Percentiles rank a stretch among this genome's conserved stretches.
Conservation (phyloP, 495 filamentous ascomycete genomes). For the Tuber microsphaerosporum region DNA sequence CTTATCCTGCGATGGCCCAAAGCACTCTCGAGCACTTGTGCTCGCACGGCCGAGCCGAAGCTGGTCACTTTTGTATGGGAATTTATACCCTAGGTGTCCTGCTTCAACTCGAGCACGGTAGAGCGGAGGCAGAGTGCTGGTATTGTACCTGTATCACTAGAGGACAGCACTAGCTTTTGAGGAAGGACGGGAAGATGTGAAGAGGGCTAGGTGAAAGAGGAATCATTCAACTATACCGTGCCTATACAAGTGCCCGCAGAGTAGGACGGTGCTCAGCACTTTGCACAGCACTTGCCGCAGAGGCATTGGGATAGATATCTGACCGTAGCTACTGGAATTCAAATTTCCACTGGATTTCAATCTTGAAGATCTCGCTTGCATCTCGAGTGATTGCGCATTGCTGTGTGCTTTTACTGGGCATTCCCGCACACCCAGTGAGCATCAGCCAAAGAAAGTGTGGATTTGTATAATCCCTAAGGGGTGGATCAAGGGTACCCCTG, state of each 20-base stretch:
- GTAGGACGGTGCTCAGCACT: neutral
- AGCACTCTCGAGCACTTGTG: neutral
- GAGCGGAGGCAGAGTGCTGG: neutral
- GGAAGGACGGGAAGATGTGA: neutral
- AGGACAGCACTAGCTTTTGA: neutral
- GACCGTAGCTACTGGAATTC: conserved; percentile 10
- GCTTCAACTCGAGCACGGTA: neutral
- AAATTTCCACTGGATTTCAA: conserved; percentile 10
- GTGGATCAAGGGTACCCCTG: conserved; percentile 25
- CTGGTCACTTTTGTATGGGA: neutral
- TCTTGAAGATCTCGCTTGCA: conserved; percentile 13
- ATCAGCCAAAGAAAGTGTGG: conserved; percentile 3
- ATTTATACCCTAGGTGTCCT: neutral
- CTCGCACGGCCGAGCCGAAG: neutral
- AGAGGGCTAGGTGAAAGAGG: neutral
- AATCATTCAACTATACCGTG: neutral
- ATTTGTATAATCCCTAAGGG: conserved; percentile 6
- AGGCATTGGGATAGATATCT: too few species aligned
- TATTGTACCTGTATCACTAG: neutral
- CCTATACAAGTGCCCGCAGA: neutral
- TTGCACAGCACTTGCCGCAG: neutral
- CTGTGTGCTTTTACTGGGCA: neutral
- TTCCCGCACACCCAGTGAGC: neutral
- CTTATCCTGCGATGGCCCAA: neutral
- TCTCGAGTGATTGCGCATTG: conserved; percentile 15